Evolutionary conservation across 352 stramenopile genomes (phyloP).

Genomic region (Globisporangium solare): DNA sequence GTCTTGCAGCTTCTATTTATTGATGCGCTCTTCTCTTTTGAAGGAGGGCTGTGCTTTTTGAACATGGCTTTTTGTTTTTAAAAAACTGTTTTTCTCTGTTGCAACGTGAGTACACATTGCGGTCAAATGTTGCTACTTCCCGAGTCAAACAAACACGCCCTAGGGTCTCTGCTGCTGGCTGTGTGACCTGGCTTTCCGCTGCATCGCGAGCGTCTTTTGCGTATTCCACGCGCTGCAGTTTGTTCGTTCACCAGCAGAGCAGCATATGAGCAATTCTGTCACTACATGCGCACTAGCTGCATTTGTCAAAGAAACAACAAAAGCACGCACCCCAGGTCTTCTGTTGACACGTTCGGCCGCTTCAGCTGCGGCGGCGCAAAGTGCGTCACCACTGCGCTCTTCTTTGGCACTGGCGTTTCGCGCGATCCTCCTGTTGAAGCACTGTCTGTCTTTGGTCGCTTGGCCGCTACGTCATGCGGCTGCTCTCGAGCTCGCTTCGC

Average conservation of each 20-base stretch:
- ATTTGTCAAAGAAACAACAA: background rate
- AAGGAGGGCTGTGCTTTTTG: too few relatives aligned
- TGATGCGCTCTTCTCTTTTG: too few relatives aligned
- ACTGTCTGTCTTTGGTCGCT: constrained; percentile 9
- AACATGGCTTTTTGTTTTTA: too few relatives aligned
- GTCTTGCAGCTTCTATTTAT: too few relatives aligned
- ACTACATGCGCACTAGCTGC: background rate
- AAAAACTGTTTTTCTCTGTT: too few relatives aligned
- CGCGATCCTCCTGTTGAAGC: background rate
- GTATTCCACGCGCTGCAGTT: constrained; percentile 62
- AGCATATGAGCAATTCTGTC: too few relatives aligned
- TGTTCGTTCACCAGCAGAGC: too few relatives aligned
- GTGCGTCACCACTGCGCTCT: constrained; percentile 16
- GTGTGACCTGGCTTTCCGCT: constrained; percentile 27
- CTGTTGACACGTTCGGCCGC: constrained; percentile 62
- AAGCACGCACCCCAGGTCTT: constrained; percentile 48
- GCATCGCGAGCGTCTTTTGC: constrained; percentile 44
- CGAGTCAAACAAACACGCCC: background rate
- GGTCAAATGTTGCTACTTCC: too few relatives aligned
- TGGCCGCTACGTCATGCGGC: constrained; percentile 8
- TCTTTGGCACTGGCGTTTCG: constrained; percentile 21
- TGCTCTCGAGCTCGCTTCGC: constrained; percentile 8
- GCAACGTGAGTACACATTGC: too few relatives aligned
- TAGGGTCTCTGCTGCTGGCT: background rate
- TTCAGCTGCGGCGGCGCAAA: constrained; percentile 64